Percentiles rank a stretch among this genome's conserved stretches.
phyloP scores from a whole-genome alignment of 2,329 filamentous ascomycete species.

The Penicillium nordicum region DNA sequence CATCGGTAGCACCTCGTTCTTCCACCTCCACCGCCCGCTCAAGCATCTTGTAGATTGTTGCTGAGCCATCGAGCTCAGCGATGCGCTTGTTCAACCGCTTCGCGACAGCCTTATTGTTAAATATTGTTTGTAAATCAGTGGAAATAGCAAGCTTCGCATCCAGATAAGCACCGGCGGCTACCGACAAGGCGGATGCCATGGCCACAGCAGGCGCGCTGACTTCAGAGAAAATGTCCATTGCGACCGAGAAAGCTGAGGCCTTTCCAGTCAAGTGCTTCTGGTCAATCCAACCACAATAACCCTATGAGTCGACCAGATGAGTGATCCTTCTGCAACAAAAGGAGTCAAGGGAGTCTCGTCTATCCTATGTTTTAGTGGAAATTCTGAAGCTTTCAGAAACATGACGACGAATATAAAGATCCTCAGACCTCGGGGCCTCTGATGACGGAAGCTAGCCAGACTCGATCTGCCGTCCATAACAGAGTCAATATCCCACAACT shows the following conservation, averaged over 20 bases:
- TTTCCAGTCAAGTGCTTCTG: neutral
- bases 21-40: conserved; percentile 41
- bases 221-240: conserved; percentile 32
- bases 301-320: neutral
- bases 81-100: conserved; percentile 38
- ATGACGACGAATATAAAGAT: conserved; percentile 10
- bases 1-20: conserved; percentile 38
- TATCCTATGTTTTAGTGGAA: neutral
- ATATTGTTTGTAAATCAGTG: conserved; percentile 38
- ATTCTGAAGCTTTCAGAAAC: neutral
- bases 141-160: conserved; percentile 45
- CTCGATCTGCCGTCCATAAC: conserved; percentile 25
- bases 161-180: conserved; percentile 40
- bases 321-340: neutral
- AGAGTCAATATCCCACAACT: neutral
- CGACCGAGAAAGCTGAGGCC: neutral
- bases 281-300: neutral
- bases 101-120: conserved; percentile 32
- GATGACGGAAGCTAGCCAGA: conserved; percentile 26
- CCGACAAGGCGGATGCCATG: conserved; percentile 34
- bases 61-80: conserved; percentile 37
- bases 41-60: conserved; percentile 45
- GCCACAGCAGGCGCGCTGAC: conserved; percentile 29
- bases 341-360: neutral
- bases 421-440: neutral